These are phyloP conservation scores for Leccinum laetum DNA, from an alignment of 1,284 basidiomycete species.

Conservation along the genomic window DNA sequence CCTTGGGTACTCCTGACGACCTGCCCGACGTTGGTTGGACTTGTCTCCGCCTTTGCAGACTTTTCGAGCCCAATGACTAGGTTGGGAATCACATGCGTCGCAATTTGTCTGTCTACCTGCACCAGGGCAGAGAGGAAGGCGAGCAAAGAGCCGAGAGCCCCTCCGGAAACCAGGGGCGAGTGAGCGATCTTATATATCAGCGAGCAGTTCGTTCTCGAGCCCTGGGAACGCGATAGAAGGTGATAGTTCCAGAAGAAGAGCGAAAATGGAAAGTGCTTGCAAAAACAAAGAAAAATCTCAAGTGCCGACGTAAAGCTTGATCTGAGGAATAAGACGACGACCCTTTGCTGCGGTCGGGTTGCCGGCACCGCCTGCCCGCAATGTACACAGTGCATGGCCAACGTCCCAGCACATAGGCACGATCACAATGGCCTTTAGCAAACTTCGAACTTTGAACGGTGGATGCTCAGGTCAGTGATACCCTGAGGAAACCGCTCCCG, in stretches of 20 bases:
- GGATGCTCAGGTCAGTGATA: neutral
- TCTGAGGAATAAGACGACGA: conserved; percentile 64
- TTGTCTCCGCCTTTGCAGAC: conserved; percentile 53
- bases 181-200: conserved; percentile 74
- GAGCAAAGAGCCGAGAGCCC: conserved; percentile 78
- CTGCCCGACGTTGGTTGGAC: conserved; percentile 72
- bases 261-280: conserved; percentile 69
- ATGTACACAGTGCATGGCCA: neutral
- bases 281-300: conserved; percentile 79
- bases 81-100: conserved; percentile 73
- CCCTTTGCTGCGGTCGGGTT: neutral
- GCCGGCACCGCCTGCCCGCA: neutral
- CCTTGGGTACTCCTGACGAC: conserved; percentile 70
- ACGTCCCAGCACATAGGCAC: neutral
- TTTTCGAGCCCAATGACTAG: conserved; percentile 65
- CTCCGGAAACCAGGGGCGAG: conserved; percentile 75
- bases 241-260: conserved; percentile 69
- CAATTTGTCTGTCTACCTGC: conserved; percentile 79
- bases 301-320: conserved; percentile 73
- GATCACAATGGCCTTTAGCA: neutral
- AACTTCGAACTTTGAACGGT: neutral
- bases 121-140: conserved; percentile 82
- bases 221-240: conserved; percentile 67
- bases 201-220: conserved; percentile 70
- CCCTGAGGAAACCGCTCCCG: neutral